Conservation (phyloP, 2,329 filamentous ascomycete genomes). For the Penicillium concentricum region DNA sequence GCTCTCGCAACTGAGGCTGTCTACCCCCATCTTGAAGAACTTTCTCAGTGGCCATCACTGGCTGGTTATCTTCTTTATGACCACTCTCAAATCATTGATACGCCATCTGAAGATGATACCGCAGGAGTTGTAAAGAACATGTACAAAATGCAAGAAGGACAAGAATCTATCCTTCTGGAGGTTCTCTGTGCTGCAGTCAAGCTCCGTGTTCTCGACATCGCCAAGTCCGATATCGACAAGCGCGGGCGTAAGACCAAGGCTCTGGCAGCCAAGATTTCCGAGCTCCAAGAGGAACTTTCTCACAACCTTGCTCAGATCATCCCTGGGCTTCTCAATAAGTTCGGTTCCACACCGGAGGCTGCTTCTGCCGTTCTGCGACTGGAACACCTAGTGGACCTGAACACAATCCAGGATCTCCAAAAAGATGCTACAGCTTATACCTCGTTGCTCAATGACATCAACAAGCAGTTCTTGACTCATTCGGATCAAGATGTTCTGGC, state of each 20-base stretch:
- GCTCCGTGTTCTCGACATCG: conserved; percentile 64
- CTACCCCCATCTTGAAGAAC: conserved; percentile 76
- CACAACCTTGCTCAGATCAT: conserved; percentile 75
- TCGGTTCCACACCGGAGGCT: conserved; percentile 82
- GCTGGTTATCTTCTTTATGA: conserved; percentile 91
- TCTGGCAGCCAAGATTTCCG: conserved; percentile 61
- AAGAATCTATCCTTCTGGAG: conserved; percentile 84
- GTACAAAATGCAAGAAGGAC: conserved; percentile 69
- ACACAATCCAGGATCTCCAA: conserved; percentile 82
- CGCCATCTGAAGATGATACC: conserved; percentile 56
- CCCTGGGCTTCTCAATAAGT: conserved; percentile 86
- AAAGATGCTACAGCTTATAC: conserved; percentile 81
- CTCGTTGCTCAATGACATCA: conserved; percentile 82
- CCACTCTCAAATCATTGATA: conserved; percentile 66
- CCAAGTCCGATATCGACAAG: conserved; percentile 60
- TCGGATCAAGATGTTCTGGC: conserved; percentile 80
- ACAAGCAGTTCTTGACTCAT: conserved; percentile 91
- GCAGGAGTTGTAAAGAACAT: conserved; percentile 67
- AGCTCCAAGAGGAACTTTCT: conserved; percentile 75
- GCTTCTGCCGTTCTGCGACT: conserved; percentile 82
- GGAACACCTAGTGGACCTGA: conserved; percentile 81
- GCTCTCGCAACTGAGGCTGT: conserved; percentile 81
- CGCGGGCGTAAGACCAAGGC: conserved; percentile 57
- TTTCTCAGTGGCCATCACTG: conserved; percentile 83
- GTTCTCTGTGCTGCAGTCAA: conserved; percentile 82